Evolutionary conservation across 2,329 filamentous ascomycete species (phyloP).

Genomic region (Plenodomus biglobosus): DNA sequence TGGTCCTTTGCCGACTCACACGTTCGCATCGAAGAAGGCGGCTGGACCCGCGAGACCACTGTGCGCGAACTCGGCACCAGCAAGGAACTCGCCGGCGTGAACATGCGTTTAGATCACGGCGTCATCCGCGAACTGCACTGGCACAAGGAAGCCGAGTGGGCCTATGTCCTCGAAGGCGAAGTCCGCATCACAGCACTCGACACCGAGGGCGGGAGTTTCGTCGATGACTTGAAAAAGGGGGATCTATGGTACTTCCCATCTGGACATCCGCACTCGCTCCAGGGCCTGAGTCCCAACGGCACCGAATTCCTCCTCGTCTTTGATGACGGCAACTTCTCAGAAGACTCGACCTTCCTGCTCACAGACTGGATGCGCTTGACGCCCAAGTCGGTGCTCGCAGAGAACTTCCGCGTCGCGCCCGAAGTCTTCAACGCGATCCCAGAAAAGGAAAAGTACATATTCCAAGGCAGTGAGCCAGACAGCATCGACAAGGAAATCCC

Average conservation of each 20-base stretch:
- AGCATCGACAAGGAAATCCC: slow-evolving; percentile 67
- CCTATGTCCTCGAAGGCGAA: slow-evolving; percentile 69
- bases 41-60: slow-evolving; percentile 76
- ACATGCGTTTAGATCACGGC: slow-evolving; percentile 73
- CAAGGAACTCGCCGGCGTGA: slow-evolving; percentile 72
- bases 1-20: slow-evolving; percentile 59
- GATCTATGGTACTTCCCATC: slow-evolving; percentile 82
- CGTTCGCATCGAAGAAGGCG: slow-evolving; percentile 63
- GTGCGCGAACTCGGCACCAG: slow-evolving; percentile 65
- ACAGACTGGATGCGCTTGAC: slow-evolving; percentile 75
- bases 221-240: slow-evolving; percentile 74
- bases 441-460: slow-evolving; percentile 71
- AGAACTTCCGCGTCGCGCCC: slow-evolving; percentile 74
- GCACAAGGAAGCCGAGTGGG: slow-evolving; percentile 81
- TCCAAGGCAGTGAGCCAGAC: slow-evolving; percentile 66
- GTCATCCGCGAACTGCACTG: slow-evolving; percentile 78
- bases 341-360: slow-evolving; percentile 70
- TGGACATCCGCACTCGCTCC: slow-evolving; percentile 75
- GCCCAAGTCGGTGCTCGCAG: slow-evolving; percentile 68
- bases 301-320: slow-evolving; percentile 66
- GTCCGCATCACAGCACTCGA: slow-evolving; percentile 74
- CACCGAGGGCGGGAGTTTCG: slow-evolving; percentile 73
- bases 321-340: slow-evolving; percentile 61
- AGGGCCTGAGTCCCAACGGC: slow-evolving; percentile 68
- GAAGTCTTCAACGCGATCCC: slow-evolving; percentile 71